Evolutionary conservation across 768 basidiomycete genomes (phyloP).

Genomic region (Sporobolomyces phaffii): DNA sequence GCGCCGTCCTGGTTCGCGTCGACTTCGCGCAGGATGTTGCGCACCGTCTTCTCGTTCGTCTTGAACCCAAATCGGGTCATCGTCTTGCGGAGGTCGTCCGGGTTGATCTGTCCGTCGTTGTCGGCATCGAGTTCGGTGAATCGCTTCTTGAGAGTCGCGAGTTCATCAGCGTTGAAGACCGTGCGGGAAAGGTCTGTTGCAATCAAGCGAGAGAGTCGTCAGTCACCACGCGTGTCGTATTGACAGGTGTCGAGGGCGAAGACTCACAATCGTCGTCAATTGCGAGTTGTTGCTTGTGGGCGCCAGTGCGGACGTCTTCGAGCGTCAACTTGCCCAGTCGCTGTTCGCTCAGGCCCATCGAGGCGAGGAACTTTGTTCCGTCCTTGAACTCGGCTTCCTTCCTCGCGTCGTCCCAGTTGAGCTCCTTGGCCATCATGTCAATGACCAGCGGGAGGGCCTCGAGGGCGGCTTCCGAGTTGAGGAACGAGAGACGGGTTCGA

Average conservation of each 20-base stretch:
- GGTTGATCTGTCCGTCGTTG: constrained; percentile 55
- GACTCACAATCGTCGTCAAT: constrained; percentile 37
- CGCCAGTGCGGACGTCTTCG: constrained; percentile 40
- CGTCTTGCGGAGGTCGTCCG: constrained; percentile 67
- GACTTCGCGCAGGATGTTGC: constrained; percentile 47
- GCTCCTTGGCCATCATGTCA: constrained; percentile 81
- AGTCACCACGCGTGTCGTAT: no score
- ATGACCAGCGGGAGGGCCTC: constrained; percentile 78
- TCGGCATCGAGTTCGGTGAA: constrained; percentile 48
- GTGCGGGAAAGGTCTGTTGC: constrained; percentile 45
- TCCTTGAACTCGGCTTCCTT: constrained; percentile 59
- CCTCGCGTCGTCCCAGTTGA: constrained; percentile 64
- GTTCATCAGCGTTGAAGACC: constrained; percentile 38
- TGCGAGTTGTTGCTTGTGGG: constrained; percentile 36
- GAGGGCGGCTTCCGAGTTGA: constrained; percentile 79
- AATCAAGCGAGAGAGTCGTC: no score
- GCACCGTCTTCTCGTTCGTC: constrained; percentile 44
- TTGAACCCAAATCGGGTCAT: constrained; percentile 68
- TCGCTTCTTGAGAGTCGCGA: constrained; percentile 47
- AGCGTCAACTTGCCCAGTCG: constrained; percentile 36
- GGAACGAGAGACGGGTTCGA: constrained; percentile 77
- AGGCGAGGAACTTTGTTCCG: constrained; percentile 63
- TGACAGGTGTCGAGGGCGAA: not conserved
- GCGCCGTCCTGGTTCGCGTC: constrained; percentile 50
- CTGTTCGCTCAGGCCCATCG: constrained; percentile 67